These are phyloP conservation scores for Litsea cubeba DNA, from an alignment of 164 flowering plant species.

Conservation along the genomic window DNA sequence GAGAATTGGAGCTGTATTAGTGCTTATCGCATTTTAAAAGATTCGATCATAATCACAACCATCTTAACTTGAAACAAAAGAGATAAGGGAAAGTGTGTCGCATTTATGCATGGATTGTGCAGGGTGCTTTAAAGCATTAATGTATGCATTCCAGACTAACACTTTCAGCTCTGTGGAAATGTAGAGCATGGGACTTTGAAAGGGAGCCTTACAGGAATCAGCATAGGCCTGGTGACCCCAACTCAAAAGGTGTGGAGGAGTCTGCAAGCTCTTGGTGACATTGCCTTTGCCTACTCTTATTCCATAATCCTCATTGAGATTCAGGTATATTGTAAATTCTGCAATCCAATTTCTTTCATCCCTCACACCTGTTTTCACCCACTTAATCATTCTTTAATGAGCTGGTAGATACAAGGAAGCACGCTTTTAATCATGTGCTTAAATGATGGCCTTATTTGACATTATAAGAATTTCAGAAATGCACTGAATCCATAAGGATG, in stretches of 20 bases:
- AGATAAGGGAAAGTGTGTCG: no score
- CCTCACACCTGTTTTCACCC: neutral
- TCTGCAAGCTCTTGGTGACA: slow-evolving; percentile 35
- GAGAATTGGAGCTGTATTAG: no score
- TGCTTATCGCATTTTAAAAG: no score
- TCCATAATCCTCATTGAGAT: slow-evolving; percentile 36
- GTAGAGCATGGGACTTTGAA: slow-evolving; percentile 36
- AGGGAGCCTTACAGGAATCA: slow-evolving; percentile 28
- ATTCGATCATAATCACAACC: no score
- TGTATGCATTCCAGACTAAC: neutral
- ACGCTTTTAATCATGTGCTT: neutral
- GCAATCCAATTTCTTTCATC: neutral
- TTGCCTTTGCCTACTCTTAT: slow-evolving; percentile 39
- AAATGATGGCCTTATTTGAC: neutral
- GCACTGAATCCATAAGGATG: neutral
- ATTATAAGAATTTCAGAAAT: neutral
- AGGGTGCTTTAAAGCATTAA: neutral
- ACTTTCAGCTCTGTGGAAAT: neutral
- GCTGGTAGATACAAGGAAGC: neutral
- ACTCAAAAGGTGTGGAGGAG: slow-evolving; percentile 27
- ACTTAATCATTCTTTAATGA: no score
- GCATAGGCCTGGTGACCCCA: slow-evolving; percentile 17
- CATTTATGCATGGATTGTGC: neutral
- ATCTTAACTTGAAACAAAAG: no score
- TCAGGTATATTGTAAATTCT: slow-evolving; percentile 19